Conservation (phyloP, 73 alveolate genomes). For the Paramecium sonneborni region DNA sequence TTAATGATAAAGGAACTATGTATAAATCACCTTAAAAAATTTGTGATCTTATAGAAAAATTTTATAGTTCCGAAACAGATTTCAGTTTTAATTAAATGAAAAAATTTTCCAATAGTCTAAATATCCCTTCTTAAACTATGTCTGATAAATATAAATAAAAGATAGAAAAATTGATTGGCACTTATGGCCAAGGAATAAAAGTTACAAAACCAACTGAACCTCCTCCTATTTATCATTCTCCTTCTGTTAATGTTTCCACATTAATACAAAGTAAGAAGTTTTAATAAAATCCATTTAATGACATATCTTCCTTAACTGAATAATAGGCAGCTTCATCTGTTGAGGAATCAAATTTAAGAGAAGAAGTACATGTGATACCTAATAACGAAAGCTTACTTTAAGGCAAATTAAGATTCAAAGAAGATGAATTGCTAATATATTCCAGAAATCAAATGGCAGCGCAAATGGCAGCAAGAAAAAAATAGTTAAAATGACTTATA, state of each 20-base stretch:
- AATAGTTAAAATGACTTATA: constrained; percentile 20
- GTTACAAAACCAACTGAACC: background rate
- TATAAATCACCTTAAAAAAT: background rate
- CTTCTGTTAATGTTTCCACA: constrained; percentile 45
- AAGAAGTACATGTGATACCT: background rate
- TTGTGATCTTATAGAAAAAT: background rate
- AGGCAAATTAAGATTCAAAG: constrained; percentile 45
- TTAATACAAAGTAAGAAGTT: constrained; percentile 7
- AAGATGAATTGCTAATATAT: constrained; percentile 23
- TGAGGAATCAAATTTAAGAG: constrained; percentile 26
- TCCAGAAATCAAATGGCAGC: constrained; percentile 16
- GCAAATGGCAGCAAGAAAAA: constrained; percentile 3
- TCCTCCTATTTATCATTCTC: constrained; percentile 44
- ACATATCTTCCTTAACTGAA: constrained; percentile 41
- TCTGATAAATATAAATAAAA: constrained; percentile 23
- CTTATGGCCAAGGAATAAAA: background rate
- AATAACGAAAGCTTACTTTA: background rate
- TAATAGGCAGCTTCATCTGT: background rate
- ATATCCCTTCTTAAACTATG: background rate
- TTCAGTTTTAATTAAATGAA: background rate
- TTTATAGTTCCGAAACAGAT: background rate
- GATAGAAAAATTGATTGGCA: constrained; percentile 10
- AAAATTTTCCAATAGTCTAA: background rate
- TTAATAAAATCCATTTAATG: constrained; percentile 51
- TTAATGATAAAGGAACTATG: constrained; percentile 1